Conservation (phyloP, 345 rosid genomes). For the Gynandropsis gynandra region DNA sequence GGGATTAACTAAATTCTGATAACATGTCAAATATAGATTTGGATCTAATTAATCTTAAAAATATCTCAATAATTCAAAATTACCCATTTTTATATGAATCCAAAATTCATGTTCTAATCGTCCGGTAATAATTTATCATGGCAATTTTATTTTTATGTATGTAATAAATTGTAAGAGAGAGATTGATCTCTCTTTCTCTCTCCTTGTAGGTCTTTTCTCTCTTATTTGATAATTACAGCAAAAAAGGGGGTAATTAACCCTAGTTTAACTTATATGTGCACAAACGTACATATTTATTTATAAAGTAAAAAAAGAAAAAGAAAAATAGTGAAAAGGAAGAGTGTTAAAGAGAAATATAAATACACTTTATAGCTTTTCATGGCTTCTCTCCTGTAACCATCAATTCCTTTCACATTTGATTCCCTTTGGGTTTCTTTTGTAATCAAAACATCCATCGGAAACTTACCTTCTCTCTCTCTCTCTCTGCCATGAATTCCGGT, state of each 20-base stretch:
- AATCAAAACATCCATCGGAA: too few species aligned
- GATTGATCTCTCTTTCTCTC: too few species aligned
- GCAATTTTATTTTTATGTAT: too few species aligned
- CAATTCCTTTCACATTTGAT: slow-evolving; percentile 28
- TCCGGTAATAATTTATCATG: too few species aligned
- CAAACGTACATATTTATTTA: slow-evolving; percentile 1
- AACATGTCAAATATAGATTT: too few species aligned
- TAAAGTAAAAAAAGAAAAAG: slow-evolving; percentile 21
- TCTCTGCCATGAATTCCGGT: slow-evolving; percentile 26
- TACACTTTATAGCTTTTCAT: slow-evolving; percentile 9
- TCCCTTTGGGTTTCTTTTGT: too few species aligned
- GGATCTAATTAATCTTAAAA: too few species aligned
- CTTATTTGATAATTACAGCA: neutral
- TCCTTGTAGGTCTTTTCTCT: slow-evolving; percentile 3
- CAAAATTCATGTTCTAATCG: too few species aligned
- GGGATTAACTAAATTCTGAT: too few species aligned
- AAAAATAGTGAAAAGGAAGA: slow-evolving; percentile 16
- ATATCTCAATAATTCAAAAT: too few species aligned
- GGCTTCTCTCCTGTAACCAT: slow-evolving; percentile 24
- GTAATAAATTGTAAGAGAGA: neutral
- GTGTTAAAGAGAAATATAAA: neutral
- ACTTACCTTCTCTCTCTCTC: slow-evolving; percentile 1
- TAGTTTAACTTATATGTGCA: slow-evolving; percentile 7
- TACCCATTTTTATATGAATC: too few species aligned
- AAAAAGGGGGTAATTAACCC: slow-evolving; percentile 19